Percentiles rank a stretch among this genome's conserved stretches.
These are phyloP conservation scores for Carex scoparia DNA, from an alignment of 176 grass and related monocot species.

Conservation along the genomic window DNA sequence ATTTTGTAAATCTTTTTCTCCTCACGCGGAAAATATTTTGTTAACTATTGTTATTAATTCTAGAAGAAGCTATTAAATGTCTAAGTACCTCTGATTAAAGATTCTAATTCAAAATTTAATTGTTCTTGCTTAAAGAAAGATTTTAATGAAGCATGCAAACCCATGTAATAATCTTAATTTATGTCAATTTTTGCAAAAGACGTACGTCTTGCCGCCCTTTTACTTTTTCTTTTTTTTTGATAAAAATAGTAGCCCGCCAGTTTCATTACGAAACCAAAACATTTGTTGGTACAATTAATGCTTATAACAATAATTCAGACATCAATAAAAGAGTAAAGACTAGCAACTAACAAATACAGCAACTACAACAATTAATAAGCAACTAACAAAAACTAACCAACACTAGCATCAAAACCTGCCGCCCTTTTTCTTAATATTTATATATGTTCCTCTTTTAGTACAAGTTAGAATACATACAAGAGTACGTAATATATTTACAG, in stretches of 20 bases:
- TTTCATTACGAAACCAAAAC: no score
- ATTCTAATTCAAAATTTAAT: neutral
- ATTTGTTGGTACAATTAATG: no score
- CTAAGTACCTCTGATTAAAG: neutral
- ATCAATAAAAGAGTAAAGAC: no score
- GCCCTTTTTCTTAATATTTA: neutral
- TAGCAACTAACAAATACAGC: no score
- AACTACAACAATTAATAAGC: no score
- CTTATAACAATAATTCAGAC: no score
- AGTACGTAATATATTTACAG: neutral
- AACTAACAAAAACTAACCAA: no score
- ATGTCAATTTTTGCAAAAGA: neutral
- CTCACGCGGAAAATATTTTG: neutral
- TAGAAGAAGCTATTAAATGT: neutral
- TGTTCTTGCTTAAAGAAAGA: neutral
- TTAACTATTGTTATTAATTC: neutral
- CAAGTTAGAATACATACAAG: neutral
- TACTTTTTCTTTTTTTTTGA: no score
- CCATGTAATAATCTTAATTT: neutral
- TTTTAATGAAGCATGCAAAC: neutral
- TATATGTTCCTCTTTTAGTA: neutral
- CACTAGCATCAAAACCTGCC: neutral
- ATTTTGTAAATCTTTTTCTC: neutral
- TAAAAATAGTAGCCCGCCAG: no score
- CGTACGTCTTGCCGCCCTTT: neutral